Conservation (phyloP, 1,284 basidiomycete genomes). For the Boletus hoseneyae region DNA sequence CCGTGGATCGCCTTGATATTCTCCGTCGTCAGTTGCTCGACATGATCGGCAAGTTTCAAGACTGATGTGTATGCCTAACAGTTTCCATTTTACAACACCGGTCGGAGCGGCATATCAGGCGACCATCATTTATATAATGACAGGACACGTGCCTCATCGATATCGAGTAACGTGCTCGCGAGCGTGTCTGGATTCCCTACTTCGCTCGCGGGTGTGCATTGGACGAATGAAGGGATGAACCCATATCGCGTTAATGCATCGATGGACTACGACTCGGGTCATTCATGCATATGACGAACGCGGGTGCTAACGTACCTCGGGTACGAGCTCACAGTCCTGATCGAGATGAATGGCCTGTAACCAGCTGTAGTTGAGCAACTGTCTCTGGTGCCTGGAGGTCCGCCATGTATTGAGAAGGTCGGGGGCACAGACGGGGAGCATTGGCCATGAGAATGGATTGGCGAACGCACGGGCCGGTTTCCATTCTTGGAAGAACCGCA, state of each 20-base stretch:
- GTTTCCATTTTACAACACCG: neutral
- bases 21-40: slow-evolving; percentile 29
- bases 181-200: slow-evolving; percentile 24
- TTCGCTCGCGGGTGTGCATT: slow-evolving; percentile 20
- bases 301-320: slow-evolving; percentile 13
- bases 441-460: slow-evolving; percentile 33
- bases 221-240: slow-evolving; percentile 27
- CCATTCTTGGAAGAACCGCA: slow-evolving; percentile 32
- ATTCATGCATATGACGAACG: neutral
- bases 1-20: slow-evolving; percentile 29
- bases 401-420: slow-evolving; percentile 29
- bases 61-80: slow-evolving; percentile 26
- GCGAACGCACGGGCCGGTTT: slow-evolving; percentile 32
- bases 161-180: slow-evolving; percentile 21
- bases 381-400: slow-evolving; percentile 24
- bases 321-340: slow-evolving; percentile 23
- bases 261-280: slow-evolving; percentile 19
- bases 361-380: slow-evolving; percentile 32
- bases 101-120: neutral
- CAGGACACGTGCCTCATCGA: slow-evolving; percentile 23
- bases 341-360: slow-evolving; percentile 29
- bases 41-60: slow-evolving; percentile 22
- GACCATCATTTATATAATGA: neutral
- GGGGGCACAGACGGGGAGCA: slow-evolving; percentile 25
- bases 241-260: slow-evolving; percentile 29